These are phyloP conservation scores for Aspergillus diversus DNA, from an alignment of 495 filamentous ascomycete genomes.

Conservation along the genomic window DNA sequence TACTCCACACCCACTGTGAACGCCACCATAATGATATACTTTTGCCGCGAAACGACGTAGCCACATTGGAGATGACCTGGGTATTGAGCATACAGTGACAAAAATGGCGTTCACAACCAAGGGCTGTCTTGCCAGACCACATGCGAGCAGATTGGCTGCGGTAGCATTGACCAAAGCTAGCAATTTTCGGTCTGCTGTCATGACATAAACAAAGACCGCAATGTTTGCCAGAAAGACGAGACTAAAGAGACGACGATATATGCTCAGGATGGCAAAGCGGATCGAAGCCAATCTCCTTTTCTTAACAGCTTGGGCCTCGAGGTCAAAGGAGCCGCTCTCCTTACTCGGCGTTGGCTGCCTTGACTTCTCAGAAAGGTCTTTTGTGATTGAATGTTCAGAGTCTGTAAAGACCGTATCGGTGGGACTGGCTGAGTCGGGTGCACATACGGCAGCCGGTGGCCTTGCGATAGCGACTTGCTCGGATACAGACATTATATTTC, in stretches of 20 bases:
- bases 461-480: conserved; percentile 31
- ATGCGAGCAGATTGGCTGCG: conserved; percentile 54
- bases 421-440: conserved; percentile 20
- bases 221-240: conserved; percentile 57
- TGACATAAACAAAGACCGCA: conserved; percentile 50
- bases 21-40: conserved; percentile 76
- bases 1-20: conserved; percentile 73
- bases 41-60: conserved; percentile 70
- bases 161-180: conserved; percentile 51
- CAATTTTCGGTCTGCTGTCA: conserved; percentile 38
- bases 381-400: conserved; percentile 26
- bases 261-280: conserved; percentile 45
- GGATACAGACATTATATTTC: conserved; percentile 34
- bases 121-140: conserved; percentile 72
- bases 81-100: conserved; percentile 59
- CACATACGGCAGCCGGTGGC: conserved; percentile 30
- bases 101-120: conserved; percentile 76
- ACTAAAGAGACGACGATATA: conserved; percentile 58
- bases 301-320: conserved; percentile 45
- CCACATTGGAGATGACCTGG: conserved; percentile 62
- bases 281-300: conserved; percentile 36
- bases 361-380: conserved; percentile 35
- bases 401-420: conserved; percentile 34
- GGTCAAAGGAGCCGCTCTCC: conserved; percentile 29
- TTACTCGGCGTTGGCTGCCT: conserved; percentile 7